Evolutionary conservation across 73 alveolate species (phyloP).

Genomic region (Symbiodinium pilosum): DNA sequence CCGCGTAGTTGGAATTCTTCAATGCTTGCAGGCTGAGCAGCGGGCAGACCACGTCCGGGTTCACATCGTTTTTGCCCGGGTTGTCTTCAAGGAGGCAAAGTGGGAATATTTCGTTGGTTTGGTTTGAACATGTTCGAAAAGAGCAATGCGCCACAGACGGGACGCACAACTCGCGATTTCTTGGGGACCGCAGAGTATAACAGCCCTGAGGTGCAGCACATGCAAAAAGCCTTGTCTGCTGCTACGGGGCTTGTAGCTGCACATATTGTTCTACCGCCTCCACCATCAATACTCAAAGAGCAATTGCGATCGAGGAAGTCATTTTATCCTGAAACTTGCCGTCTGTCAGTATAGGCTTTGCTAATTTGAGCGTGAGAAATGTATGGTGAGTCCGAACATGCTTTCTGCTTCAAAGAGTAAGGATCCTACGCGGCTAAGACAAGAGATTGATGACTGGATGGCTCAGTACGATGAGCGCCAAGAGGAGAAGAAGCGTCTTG

Average conservation of each 20-base stretch:
- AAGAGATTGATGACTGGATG: constrained; percentile 85
- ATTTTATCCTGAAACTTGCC: constrained; percentile 43
- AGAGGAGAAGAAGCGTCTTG: constrained; percentile 46
- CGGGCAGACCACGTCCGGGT: constrained; percentile 61
- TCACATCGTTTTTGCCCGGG: constrained; percentile 58
- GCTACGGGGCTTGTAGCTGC: constrained; percentile 29
- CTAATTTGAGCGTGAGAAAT: too few relatives aligned
- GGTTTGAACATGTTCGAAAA: too few relatives aligned
- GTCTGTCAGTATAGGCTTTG: neutral
- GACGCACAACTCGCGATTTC: too few relatives aligned
- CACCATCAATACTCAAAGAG: constrained; percentile 39
- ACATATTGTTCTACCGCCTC: constrained; percentile 39
- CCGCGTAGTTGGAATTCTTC: too few relatives aligned
- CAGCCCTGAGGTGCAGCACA: constrained; percentile 14
- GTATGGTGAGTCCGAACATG: neutral
- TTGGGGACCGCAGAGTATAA: too few relatives aligned
- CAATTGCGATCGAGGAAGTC: constrained; percentile 38
- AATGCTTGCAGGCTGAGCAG: constrained; percentile 55
- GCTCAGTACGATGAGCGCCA: constrained; percentile 77
- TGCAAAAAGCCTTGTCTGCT: constrained; percentile 34
- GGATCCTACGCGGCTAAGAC: constrained; percentile 47
- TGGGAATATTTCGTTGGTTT: too few relatives aligned
- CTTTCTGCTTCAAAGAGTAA: too few relatives aligned
- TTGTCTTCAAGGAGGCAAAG: constrained; percentile 36
- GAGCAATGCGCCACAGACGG: too few relatives aligned